phyloP scores from a whole-genome alignment of 768 basidiomycete genomes.

The Mycena filopes region DNA sequence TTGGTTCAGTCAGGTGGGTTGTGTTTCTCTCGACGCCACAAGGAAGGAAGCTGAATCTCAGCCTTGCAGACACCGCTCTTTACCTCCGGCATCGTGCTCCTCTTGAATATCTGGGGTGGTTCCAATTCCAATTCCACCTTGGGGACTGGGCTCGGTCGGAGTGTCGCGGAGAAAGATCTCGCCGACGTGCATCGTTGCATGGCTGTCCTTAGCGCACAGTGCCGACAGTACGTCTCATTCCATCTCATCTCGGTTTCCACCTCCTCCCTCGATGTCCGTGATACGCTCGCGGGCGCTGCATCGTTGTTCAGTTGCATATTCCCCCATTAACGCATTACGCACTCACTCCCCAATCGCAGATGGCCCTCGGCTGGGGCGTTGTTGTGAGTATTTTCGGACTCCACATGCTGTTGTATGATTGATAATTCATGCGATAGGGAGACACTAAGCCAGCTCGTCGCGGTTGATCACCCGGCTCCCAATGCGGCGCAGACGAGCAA shows the following conservation, averaged over 20 bases:
- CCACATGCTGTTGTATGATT: not conserved
- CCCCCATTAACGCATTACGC: not conserved
- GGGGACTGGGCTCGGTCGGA: not conserved
- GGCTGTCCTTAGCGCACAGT: constrained; percentile 25
- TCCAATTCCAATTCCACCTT: no score
- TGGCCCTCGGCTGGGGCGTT: constrained; percentile 31
- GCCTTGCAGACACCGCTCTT: constrained; percentile 29
- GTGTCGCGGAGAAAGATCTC: constrained; percentile 24
- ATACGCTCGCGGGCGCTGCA: no score
- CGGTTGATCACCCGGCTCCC: constrained; percentile 19
- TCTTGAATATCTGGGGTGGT: constrained; percentile 32
- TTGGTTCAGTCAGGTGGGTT: constrained; percentile 25
- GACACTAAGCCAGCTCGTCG: constrained; percentile 29
- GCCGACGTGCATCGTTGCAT: constrained; percentile 30
- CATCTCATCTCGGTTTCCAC: not conserved
- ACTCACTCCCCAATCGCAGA: not conserved
- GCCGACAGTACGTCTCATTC: not conserved
- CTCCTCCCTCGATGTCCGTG: no score
- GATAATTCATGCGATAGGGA: constrained; percentile 1
- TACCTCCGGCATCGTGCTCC: constrained; percentile 28
- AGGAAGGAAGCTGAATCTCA: no score
- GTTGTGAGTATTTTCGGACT: constrained; percentile 17
- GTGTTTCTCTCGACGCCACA: not conserved
- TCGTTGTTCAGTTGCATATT: no score
- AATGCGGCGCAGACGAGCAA: not conserved